phyloP scores from a whole-genome alignment of 2,329 filamentous ascomycete genomes.

The Ophiocordyceps camponoti-rufipedis region DNA sequence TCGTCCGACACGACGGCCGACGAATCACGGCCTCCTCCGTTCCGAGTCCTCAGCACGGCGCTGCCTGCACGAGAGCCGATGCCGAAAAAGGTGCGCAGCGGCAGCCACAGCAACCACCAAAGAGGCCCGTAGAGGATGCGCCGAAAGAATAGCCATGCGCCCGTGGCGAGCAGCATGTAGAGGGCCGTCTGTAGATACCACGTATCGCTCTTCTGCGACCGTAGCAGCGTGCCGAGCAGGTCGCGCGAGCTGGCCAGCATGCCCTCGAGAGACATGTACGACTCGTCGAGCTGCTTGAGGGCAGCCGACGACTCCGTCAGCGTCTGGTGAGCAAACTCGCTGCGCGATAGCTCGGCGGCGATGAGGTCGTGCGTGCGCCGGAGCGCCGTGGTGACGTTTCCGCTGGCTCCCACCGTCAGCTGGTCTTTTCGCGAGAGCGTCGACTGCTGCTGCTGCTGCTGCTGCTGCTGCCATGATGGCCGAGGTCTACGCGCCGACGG shows the following conservation, averaged over 20 bases:
- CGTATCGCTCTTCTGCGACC: conserved; percentile 87
- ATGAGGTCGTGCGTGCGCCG: conserved; percentile 77
- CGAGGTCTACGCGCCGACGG: conserved; percentile 5
- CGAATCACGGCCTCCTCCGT: conserved; percentile 9
- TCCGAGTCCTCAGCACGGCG: conserved; percentile 22
- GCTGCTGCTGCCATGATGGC: conserved; percentile 9
- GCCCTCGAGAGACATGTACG: conserved; percentile 62
- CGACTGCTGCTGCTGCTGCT: conserved; percentile 6
- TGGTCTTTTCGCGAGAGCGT: conserved; percentile 47
- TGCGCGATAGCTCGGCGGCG: conserved; percentile 65
- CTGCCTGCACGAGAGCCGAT: conserved; percentile 36
- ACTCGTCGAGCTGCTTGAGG: conserved; percentile 62
- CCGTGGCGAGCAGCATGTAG: conserved; percentile 60
- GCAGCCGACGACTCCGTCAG: conserved; percentile 70
- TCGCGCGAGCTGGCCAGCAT: conserved; percentile 58
- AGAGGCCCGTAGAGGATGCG: conserved; percentile 73
- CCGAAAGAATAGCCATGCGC: conserved; percentile 73
- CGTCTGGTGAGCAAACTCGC: conserved; percentile 78
- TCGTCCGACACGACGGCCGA: conserved; percentile 13
- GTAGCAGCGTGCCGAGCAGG: conserved; percentile 60
- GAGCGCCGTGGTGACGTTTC: conserved; percentile 69
- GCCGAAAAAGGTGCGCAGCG: conserved; percentile 49
- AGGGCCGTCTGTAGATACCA: conserved; percentile 93
- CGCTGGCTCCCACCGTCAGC: conserved; percentile 54
- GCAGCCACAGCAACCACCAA: conserved; percentile 79